A percentile compares a stretch with the other conserved stretches of the same genome.
phyloP scores from a whole-genome alignment of 2,329 filamentous ascomycete species.

The Penicillium janthinellum region DNA sequence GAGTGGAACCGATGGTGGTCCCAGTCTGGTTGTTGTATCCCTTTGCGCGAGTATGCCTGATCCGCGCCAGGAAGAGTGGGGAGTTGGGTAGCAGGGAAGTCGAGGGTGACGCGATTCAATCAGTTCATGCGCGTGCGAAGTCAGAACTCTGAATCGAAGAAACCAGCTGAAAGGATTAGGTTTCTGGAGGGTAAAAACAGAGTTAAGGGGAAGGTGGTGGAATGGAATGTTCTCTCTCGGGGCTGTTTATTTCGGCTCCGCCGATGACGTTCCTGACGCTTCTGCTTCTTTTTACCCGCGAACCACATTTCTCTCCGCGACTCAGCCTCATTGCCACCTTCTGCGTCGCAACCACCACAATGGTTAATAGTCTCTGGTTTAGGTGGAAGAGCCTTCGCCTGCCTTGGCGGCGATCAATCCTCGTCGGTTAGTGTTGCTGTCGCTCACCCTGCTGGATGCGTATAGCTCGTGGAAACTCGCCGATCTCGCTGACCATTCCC shows the following conservation, averaged over 20 bases:
- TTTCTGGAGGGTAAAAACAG: background rate
- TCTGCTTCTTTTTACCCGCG: conserved; percentile 8
- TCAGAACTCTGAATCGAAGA: background rate
- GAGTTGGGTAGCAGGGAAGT: conserved; percentile 20
- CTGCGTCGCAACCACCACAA: conserved; percentile 26
- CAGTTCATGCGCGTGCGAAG: background rate
- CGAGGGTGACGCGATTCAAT: background rate
- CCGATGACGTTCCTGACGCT: conserved; percentile 31
- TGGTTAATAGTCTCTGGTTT: conserved; percentile 58
- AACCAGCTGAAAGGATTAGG: background rate
- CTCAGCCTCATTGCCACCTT: conserved; percentile 11
- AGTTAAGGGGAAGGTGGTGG: conserved; percentile 11
- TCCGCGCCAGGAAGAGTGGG: conserved; percentile 19
- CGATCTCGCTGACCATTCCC: conserved; percentile 16
- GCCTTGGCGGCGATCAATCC: conserved; percentile 63
- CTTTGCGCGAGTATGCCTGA: conserved; percentile 25
- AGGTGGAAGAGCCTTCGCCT: conserved; percentile 64
- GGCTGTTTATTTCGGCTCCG: conserved; percentile 24
- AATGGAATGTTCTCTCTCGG: conserved; percentile 23
- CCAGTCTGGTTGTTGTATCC: conserved; percentile 17
- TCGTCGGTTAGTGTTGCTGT: conserved; percentile 52
- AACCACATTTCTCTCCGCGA: conserved; percentile 14
- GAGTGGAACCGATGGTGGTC: conserved; percentile 2
- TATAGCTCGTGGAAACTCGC: background rate
- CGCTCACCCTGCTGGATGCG: background rate